phyloP scores from a whole-genome alignment of 1,284 basidiomycete genomes.

The Cystobasidiaceae sp. region DNA sequence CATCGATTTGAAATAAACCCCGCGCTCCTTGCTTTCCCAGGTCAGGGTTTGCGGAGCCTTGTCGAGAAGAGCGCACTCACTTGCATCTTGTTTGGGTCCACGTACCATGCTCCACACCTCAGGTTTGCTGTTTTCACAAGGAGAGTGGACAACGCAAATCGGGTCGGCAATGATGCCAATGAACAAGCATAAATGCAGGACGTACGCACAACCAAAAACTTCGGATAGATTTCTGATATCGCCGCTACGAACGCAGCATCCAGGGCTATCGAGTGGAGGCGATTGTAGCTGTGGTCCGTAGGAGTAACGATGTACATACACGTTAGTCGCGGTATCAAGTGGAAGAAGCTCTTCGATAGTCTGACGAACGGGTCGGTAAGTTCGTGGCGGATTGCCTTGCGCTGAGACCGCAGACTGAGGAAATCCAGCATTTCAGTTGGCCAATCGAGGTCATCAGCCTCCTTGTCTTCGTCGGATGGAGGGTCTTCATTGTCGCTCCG shows the following conservation, averaged over 20 bases:
- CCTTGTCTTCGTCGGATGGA: background rate
- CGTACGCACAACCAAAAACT: conserved; percentile 62
- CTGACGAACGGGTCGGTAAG: conserved; percentile 26
- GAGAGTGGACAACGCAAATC: background rate
- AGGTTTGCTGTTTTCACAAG: conserved; percentile 71
- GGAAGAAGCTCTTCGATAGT: background rate
- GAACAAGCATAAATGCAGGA: background rate
- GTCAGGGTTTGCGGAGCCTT: background rate
- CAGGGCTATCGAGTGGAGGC: conserved; percentile 74
- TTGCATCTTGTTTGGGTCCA: conserved; percentile 55
- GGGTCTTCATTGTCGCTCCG: background rate
- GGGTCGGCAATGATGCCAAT: conserved; percentile 10
- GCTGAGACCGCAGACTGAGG: conserved; percentile 18
- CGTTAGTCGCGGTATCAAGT: background rate
- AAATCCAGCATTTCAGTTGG: background rate
- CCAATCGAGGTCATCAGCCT: background rate
- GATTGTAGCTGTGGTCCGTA: conserved; percentile 66
- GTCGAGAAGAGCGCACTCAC: conserved; percentile 25
- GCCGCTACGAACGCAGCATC: conserved; percentile 65
- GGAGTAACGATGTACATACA: background rate
- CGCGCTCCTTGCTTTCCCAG: conserved; percentile 41
- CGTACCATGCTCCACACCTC: conserved; percentile 92
- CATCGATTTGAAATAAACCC: conserved; percentile 93
- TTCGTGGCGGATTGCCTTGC: conserved; percentile 25
- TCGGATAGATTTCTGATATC: conserved; percentile 57